phyloP scores from a whole-genome alignment of 1,139 yeast genomes.

The Sugiyamaella novakii region DNA sequence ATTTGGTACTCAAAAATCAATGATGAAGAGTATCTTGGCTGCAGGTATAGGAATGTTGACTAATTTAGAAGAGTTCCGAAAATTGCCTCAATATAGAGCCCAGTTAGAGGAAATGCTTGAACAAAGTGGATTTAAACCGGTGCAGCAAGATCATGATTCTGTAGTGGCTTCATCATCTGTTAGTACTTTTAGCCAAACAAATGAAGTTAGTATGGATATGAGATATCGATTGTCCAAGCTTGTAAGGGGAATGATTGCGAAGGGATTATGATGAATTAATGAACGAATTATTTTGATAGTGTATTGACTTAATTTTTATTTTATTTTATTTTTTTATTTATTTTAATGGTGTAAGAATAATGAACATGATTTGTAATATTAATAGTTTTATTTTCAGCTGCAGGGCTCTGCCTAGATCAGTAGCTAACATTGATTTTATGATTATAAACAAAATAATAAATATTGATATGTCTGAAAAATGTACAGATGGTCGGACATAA shows the following conservation, averaged over 20 bases:
- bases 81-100: conserved; percentile 25
- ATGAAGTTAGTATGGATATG: conserved; percentile 17
- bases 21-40: conserved; percentile 29
- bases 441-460: conserved; percentile 3
- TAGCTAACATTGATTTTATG: no score
- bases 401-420: no score
- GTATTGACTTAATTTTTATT: no score
- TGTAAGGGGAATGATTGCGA: conserved; percentile 9
- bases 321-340: conserved; percentile 13
- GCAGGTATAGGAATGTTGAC: conserved; percentile 29
- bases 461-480: no score
- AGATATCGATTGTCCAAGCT: conserved; percentile 11
- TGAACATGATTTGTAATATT: no score
- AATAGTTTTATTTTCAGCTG: no score
- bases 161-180: conserved; percentile 9
- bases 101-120: conserved; percentile 26
- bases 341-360: conserved; percentile 9
- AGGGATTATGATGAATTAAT: conserved; percentile 8
- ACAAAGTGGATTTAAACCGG: conserved; percentile 26
- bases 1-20: conserved; percentile 28
- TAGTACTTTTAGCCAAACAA: conserved; percentile 18
- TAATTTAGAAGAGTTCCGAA: conserved; percentile 28
- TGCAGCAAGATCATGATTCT: conserved; percentile 6
- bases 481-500: no score
- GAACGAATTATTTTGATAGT: no score